These are phyloP conservation scores for Teunomyces stri DNA, from an alignment of 805 yeast species.

Conservation along the genomic window DNA sequence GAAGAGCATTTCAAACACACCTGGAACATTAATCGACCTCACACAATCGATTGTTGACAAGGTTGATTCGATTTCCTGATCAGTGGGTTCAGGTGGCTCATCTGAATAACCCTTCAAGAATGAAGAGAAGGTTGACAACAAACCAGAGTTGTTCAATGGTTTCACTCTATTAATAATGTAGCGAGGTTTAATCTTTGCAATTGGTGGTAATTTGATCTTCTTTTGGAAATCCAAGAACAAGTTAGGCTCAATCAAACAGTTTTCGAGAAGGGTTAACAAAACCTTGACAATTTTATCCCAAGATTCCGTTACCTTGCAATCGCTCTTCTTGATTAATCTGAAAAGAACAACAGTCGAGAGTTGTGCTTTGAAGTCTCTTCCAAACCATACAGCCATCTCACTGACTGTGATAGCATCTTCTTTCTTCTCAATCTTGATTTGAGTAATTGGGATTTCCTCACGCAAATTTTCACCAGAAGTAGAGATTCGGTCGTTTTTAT, in stretches of 20 bases:
- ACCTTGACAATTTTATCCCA: slow-evolving; percentile 65
- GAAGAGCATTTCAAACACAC: slow-evolving; percentile 53
- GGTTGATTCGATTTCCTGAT: slow-evolving; percentile 87
- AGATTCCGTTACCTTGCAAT: slow-evolving; percentile 46
- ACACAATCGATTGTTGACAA: slow-evolving; percentile 81
- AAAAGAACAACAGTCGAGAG: slow-evolving; percentile 82
- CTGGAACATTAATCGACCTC: slow-evolving; percentile 60
- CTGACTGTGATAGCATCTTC: slow-evolving; percentile 69
- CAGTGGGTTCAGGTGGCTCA: slow-evolving; percentile 88
- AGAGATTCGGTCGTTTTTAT: background rate
- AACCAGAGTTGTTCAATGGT: slow-evolving; percentile 68
- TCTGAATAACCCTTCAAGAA: slow-evolving; percentile 85
- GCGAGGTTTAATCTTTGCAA: slow-evolving; percentile 66
- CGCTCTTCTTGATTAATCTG: slow-evolving; percentile 64
- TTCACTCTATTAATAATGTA: slow-evolving; percentile 61
- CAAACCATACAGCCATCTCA: slow-evolving; percentile 78
- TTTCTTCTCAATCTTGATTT: slow-evolving; percentile 48
- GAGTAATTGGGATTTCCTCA: slow-evolving; percentile 36
- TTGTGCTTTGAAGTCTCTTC: slow-evolving; percentile 89
- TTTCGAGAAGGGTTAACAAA: slow-evolving; percentile 64
- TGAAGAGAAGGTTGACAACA: slow-evolving; percentile 89
- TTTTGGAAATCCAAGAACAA: slow-evolving; percentile 63
- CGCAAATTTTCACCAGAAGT: slow-evolving; percentile 14
- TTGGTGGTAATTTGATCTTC: slow-evolving; percentile 47
- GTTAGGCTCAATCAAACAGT: slow-evolving; percentile 65